A percentile compares a stretch with the other conserved stretches of the same genome.
phyloP scores from a whole-genome alignment of 805 yeast species.

The Ogataea methylovora region DNA sequence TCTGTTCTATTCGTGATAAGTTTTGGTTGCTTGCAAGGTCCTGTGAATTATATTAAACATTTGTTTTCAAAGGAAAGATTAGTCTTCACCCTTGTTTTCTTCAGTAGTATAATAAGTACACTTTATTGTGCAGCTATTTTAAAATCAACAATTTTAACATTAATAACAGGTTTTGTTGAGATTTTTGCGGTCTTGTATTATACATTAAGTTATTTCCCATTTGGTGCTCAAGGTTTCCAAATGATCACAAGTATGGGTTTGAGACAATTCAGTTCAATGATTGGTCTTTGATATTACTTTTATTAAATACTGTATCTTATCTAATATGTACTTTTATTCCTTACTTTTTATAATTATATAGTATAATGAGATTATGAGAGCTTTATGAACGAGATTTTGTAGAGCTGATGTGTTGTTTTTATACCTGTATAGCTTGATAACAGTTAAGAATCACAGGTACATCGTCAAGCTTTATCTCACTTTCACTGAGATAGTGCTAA shows the following conservation, averaged over 20 bases:
- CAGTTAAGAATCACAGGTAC: too few relatives aligned
- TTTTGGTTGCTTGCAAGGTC: constrained; percentile 91
- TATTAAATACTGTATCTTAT: constrained; percentile 20
- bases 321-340: too few relatives aligned
- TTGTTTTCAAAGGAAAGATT: constrained; percentile 68
- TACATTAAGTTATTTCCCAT: constrained; percentile 89
- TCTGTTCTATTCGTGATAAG: constrained; percentile 79
- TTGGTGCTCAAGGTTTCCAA: constrained; percentile 74
- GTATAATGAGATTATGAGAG: too few relatives aligned
- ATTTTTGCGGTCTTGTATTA: constrained; percentile 85
- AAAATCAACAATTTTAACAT: constrained; percentile 68
- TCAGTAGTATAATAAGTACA: constrained; percentile 72
- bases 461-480: too few relatives aligned
- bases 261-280: constrained; percentile 28
- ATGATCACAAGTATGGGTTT: constrained; percentile 37
- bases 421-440: too few relatives aligned
- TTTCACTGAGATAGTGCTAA: too few relatives aligned
- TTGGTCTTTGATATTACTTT: constrained; percentile 26
- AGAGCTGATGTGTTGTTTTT: too few relatives aligned
- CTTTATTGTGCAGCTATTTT: constrained; percentile 67
- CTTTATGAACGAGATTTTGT: too few relatives aligned
- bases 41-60: constrained; percentile 69
- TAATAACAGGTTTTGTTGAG: constrained; percentile 70
- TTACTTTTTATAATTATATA: too few relatives aligned
- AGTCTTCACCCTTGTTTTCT: constrained; percentile 73